Percentiles rank a stretch among this genome's conserved stretches.
phyloP scores from a whole-genome alignment of 2,329 filamentous ascomycete species.

The Amylocarpus encephaloides region DNA sequence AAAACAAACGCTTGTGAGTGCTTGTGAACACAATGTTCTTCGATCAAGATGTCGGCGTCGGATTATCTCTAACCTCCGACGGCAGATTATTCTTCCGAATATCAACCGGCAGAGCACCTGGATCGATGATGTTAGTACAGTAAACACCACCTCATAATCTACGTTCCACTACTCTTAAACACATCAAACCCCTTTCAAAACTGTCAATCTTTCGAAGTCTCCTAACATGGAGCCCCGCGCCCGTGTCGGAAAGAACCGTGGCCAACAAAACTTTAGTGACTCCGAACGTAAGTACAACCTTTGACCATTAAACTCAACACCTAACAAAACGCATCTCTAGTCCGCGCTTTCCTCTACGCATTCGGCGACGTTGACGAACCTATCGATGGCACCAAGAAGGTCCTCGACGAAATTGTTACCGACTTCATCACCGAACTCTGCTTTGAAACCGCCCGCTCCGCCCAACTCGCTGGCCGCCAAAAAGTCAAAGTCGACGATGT shows the following conservation, averaged over 20 bases:
- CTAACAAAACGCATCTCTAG: constrained; percentile 36
- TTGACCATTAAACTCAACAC: background rate
- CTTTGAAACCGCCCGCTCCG: constrained; percentile 80
- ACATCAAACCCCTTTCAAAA: background rate
- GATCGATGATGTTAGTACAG: background rate
- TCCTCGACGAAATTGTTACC: constrained; percentile 91
- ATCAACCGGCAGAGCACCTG: background rate
- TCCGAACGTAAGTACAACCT: constrained; percentile 56
- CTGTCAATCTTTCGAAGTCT: constrained; percentile 6
- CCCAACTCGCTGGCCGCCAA: constrained; percentile 79
- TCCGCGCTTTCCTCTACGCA: constrained; percentile 68
- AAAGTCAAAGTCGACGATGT: constrained; percentile 99
- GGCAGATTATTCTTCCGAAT: background rate
- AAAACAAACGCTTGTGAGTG: background rate
- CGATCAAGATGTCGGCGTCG: background rate
- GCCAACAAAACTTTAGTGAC: constrained; percentile 72
- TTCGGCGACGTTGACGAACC: constrained; percentile 74
- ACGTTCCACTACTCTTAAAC: no score
- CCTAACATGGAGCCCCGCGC: constrained; percentile 68
- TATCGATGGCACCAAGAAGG: constrained; percentile 74
- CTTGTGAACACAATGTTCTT: background rate
- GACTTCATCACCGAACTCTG: constrained; percentile 94
- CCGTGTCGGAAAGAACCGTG: constrained; percentile 71
- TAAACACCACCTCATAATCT: no score
- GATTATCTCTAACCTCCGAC: background rate